A percentile compares a stretch with the other conserved stretches of the same genome.
These are phyloP conservation scores for Puccinia triticina DNA, from an alignment of 1,284 basidiomycete genomes.

Conservation along the genomic window DNA sequence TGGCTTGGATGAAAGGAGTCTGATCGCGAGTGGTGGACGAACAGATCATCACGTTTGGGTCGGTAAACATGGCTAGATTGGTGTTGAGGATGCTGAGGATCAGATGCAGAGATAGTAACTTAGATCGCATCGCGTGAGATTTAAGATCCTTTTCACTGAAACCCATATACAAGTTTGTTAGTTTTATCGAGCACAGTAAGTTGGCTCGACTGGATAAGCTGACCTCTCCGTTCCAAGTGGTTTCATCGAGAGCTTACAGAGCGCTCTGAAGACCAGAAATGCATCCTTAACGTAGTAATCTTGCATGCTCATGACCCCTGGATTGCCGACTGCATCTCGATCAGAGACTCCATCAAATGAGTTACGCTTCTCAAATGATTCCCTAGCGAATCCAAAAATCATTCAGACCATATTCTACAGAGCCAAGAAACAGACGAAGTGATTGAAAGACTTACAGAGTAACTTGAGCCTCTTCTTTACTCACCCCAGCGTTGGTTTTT, in stretches of 20 bases:
- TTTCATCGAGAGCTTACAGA: slow-evolving; percentile 98
- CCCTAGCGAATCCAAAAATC: slow-evolving; percentile 45
- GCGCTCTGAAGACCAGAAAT: slow-evolving; percentile 89
- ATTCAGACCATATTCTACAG: slow-evolving; percentile 1
- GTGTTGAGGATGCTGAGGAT: slow-evolving; percentile 88
- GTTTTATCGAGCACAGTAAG: slow-evolving; percentile 9
- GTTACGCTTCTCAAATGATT: slow-evolving; percentile 57
- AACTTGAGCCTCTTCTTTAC: slow-evolving; percentile 42
- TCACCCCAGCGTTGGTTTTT: not conserved
- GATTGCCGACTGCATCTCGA: slow-evolving; percentile 54
- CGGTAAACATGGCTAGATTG: slow-evolving; percentile 84
- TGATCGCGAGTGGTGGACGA: slow-evolving; percentile 82
- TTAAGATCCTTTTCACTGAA: slow-evolving; percentile 83
- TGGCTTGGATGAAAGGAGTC: slow-evolving; percentile 83
- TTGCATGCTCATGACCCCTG: slow-evolving; percentile 59
- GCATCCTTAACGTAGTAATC: slow-evolving; percentile 93
- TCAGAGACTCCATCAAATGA: slow-evolving; percentile 54
- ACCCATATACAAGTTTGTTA: not conserved
- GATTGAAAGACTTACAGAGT: slow-evolving; percentile 38
- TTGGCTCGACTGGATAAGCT: not conserved
- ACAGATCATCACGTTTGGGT: slow-evolving; percentile 81
- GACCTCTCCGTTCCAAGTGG: slow-evolving; percentile 87
- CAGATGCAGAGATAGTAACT: slow-evolving; percentile 86
- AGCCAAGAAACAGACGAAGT: not conserved
- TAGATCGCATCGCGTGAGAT: slow-evolving; percentile 93